Percentiles rank a stretch among this genome's conserved stretches.
Conservation (phyloP, 2,329 filamentous ascomycete species). For the Fusarium brachygibbosum region DNA sequence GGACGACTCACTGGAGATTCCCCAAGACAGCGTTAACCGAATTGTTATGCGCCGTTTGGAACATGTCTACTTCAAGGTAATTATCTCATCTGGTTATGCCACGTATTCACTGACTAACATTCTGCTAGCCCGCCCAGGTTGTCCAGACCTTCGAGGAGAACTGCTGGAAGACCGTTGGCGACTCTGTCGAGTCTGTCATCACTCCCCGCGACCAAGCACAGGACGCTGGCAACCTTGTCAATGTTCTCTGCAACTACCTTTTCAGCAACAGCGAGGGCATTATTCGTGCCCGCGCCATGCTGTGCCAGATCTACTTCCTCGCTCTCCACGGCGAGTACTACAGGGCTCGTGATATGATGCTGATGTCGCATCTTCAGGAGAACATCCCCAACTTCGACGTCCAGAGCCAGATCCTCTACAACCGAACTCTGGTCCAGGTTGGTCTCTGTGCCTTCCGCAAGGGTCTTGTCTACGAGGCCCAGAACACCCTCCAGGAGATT, state of each 20-base stretch:
- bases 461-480: conserved; percentile 95
- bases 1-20: conserved; percentile 76
- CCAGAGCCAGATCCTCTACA: conserved; percentile 97
- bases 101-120: conserved; percentile 17
- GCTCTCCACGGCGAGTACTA: conserved; percentile 98
- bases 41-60: conserved; percentile 94
- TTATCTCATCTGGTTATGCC: conserved; percentile 32
- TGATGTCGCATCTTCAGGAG: conserved; percentile 99
- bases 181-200: conserved; percentile 79
- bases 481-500: conserved; percentile 97
- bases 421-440: conserved; percentile 96
- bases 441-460: conserved; percentile 98
- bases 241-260: conserved; percentile 92
- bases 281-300: conserved; percentile 94
- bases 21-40: conserved; percentile 91
- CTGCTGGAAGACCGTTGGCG: conserved; percentile 85
- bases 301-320: conserved; percentile 98
- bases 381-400: conserved; percentile 97
- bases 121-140: conserved; percentile 82
- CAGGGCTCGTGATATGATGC: conserved; percentile 97
- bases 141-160: conserved; percentile 95
- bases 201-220: conserved; percentile 77
- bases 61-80: conserved; percentile 97
- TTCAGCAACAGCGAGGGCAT: conserved; percentile 96
- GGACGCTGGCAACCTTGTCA: conserved; percentile 82